Evolutionary conservation across 2,329 filamentous ascomycete genomes (phyloP).

Genomic region (Ophiocordyceps sinensis): DNA sequence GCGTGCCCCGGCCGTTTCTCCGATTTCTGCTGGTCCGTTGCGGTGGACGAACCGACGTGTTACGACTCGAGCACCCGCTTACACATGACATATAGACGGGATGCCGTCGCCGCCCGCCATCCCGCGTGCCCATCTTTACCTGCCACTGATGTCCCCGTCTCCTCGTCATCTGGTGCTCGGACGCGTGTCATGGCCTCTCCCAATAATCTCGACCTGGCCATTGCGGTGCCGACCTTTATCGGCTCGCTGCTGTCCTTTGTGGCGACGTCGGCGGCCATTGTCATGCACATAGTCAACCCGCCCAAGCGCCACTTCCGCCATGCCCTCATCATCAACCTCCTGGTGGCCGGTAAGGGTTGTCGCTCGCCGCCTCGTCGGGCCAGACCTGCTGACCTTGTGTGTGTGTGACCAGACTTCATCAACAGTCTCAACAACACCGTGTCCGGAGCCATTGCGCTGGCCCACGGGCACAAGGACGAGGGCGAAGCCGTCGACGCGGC

Average conservation of each 20-base stretch:
- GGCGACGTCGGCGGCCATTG: constrained; percentile 1
- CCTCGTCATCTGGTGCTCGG: neutral
- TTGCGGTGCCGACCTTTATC: constrained; percentile 2
- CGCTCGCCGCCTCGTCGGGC: too few relatives aligned
- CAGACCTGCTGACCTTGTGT: too few relatives aligned
- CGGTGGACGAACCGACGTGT: neutral
- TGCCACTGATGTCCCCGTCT: too few relatives aligned
- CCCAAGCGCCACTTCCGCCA: constrained; percentile 6
- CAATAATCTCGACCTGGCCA: neutral
- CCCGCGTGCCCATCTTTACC: too few relatives aligned
- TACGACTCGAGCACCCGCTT: too few relatives aligned
- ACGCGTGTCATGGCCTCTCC: neutral
- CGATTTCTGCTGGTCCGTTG: neutral
- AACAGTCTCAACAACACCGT: constrained; percentile 27
- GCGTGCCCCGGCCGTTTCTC: too few relatives aligned
- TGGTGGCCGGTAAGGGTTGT: constrained; percentile 6
- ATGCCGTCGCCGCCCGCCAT: too few relatives aligned
- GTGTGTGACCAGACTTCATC: constrained; percentile 19
- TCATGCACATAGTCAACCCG: constrained; percentile 2
- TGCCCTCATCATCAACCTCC: constrained; percentile 6
- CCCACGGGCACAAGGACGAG: constrained; percentile 13
- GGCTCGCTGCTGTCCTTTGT: constrained; percentile 4
- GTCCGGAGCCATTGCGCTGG: constrained; percentile 22
- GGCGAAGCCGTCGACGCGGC: constrained; percentile 4
- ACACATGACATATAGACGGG: too few relatives aligned